These are phyloP conservation scores for Sporothrix pallida DNA, from an alignment of 2,329 filamentous ascomycete genomes.

Conservation along the genomic window DNA sequence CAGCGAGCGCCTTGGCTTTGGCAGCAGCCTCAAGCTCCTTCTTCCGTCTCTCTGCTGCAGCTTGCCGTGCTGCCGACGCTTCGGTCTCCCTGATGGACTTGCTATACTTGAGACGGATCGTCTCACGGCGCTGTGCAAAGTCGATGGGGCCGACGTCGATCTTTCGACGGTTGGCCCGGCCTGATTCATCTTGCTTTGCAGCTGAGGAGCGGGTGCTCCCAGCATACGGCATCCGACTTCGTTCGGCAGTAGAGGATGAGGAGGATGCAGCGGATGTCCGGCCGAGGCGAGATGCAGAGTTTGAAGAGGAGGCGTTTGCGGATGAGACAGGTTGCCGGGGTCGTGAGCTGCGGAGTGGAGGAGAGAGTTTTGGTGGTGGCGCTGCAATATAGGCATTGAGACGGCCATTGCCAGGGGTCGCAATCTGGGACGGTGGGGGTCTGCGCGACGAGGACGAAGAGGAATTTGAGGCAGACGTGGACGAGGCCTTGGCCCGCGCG, in stretches of 20 bases:
- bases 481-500: slow-evolving; percentile 49
- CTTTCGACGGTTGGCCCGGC: slow-evolving; percentile 54
- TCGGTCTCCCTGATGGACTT: slow-evolving; percentile 80
- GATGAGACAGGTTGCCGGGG: slow-evolving; percentile 79
- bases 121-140: slow-evolving; percentile 80
- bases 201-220: slow-evolving; percentile 39
- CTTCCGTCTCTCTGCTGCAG: slow-evolving; percentile 60
- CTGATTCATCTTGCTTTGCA: slow-evolving; percentile 47
- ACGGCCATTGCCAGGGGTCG: slow-evolving; percentile 61
- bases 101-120: slow-evolving; percentile 83
- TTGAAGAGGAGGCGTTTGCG: slow-evolving; percentile 47
- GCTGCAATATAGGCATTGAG: slow-evolving; percentile 77
- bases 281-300: slow-evolving; percentile 24
- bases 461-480: slow-evolving; percentile 27
- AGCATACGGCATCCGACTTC: slow-evolving; percentile 28
- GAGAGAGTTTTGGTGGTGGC: slow-evolving; percentile 74
- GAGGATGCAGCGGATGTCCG: slow-evolving; percentile 30
- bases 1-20: slow-evolving; percentile 50
- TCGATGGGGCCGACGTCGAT: slow-evolving; percentile 76
- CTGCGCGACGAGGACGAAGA: slow-evolving; percentile 44
- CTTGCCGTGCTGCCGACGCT: slow-evolving; percentile 60
- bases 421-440: slow-evolving; percentile 49
- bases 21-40: slow-evolving; percentile 57
- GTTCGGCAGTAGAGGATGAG: slow-evolving; percentile 30
- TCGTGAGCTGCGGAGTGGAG: slow-evolving; percentile 78